Evolutionary conservation across 352 stramenopile genomes (phyloP), one percentile per base, ranked within the genome.

Genomic region (Phytopythium kandeliae): DNA sequence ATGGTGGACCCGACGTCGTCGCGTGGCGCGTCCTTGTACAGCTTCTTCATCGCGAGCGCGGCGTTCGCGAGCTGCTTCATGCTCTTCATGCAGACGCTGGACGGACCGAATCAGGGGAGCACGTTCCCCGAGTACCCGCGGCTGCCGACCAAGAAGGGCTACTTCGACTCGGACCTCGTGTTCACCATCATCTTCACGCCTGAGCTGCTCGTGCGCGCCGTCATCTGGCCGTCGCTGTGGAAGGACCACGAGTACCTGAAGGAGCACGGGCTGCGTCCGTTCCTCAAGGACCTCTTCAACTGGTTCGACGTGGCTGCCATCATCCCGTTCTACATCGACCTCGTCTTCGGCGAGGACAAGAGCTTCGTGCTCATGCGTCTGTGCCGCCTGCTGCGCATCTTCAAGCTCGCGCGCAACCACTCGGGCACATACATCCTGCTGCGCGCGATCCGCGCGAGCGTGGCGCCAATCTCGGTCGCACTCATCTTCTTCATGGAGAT

Each of bases 401-500:
- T 91, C 56, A 86, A 87, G 53, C 68, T 91, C 25, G 78, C 78
- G 26, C 72, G 76, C 30, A 90, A 88, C 58, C 76, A 88, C 48
- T 90, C 78, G 30, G 76, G 78, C 7, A 90, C 78, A 41, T 90
- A 88, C 57, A 88, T 90, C 28, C 48, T 90, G 41, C 54, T 90
- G 26, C 76, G 76, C 50, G 78, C 78, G 13, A 90, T 90, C 51
- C 69, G 68, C 17, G 72, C 76, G 12, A 88, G 76, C 59, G 58
- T 90, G n/a, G 76, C 78, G 26, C 76, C 76, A 2, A 90, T 90
- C 63, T 86, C 78, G 2, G 81, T 90, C 41, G 76, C 78, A 40
- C 65, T 90, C 12, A 89, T 90, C 48, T 90, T 89, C 63, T 85
- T 90, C 41, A 67, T 82, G 49, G 79, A 89, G 60, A 89, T 90